Base-by-base conservation (phyloP, 805 yeast genomes). In the Millerozyma acaciae region DNA sequence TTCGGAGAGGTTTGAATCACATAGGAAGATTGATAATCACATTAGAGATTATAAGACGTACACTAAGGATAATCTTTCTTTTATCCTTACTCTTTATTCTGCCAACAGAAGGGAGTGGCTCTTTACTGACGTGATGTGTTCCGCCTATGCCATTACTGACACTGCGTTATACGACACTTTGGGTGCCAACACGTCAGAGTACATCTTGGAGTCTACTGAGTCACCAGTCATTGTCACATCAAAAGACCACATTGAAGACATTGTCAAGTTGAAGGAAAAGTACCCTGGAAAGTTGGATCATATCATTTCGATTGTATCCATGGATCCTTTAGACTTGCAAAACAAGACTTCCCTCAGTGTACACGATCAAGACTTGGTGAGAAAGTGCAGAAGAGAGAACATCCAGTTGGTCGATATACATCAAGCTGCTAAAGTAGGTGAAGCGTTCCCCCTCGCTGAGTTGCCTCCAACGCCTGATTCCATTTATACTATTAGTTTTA, bases 301-400 rank as follows among this genome's bases (percentile, higher is more conserved):
- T 39, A 50, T 82, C 35, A 75, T 76, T 44, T 62, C 76, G 16
- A 52, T 83, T 34, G 63, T 82, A 13, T 73, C 77, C 29, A 69
- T 78, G 63, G 85, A 80, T 41, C 51, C 55, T 8, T 42, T 62
- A 15, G 45, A 43, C 21, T 28, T 28, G 25, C 15, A 28, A 6
- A 28, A 28, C 14, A 43, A 46, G 21, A 40, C 25, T 2, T 10
- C 21, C 10, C 21, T 28, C n/a, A 14, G 32, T 28, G 12, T n/a
- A n/a, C 45, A 57, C 34, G 67, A 60, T 56, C 61, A 76, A 56
- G 31, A 65, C 59, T 39, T 47, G 13, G 26, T 47, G 19, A 35
- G 38, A n/a, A 9, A 16, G 1, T 68, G 69, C 34, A 35, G 47
- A 41, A 19, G 43, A 12, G 24, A 45, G 22, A 48, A 55, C 3